phyloP scores from a whole-genome alignment of 2,329 filamentous ascomycete species.

The Fusarium tuaranense region DNA sequence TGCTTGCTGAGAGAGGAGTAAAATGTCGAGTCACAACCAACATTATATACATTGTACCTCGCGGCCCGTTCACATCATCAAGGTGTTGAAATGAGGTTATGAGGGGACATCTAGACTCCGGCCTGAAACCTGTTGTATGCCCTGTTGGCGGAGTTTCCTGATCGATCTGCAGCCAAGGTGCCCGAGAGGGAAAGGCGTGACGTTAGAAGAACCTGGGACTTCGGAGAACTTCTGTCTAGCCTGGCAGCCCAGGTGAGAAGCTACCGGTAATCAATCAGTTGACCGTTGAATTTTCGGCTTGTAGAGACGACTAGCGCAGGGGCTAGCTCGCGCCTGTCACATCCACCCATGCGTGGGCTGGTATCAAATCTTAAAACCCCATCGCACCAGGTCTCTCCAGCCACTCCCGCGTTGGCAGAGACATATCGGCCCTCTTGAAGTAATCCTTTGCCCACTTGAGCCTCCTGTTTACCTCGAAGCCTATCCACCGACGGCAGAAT shows the following conservation, averaged over 20 bases:
- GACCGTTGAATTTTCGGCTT: not conserved
- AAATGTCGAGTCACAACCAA: not conserved
- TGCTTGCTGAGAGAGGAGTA: not conserved
- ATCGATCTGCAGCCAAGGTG: not conserved
- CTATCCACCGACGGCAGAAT: not conserved
- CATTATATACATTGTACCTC: not conserved
- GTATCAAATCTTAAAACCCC: not conserved
- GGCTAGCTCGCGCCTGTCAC: not conserved
- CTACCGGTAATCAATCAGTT: not conserved
- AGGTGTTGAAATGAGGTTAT: not conserved
- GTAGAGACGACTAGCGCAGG: not conserved
- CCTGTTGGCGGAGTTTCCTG: not conserved
- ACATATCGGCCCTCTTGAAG: not conserved
- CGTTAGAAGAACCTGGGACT: not conserved
- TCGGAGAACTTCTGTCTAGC: not conserved
- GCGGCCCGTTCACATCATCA: fast-evolving
- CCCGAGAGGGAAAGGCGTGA: not conserved
- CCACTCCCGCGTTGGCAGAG: not conserved
- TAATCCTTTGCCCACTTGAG: not conserved
- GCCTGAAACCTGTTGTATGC: not conserved
- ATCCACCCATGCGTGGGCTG: not conserved
- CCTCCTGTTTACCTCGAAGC: not conserved
- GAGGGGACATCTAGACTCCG: not conserved
- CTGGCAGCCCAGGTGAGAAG: not conserved
- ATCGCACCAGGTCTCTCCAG: not conserved